A percentile compares a stretch with the other conserved stretches of the same genome.
These are phyloP conservation scores for Pharus latifolius DNA, from an alignment of 176 grass and related monocot species.

Conservation along the genomic window DNA sequence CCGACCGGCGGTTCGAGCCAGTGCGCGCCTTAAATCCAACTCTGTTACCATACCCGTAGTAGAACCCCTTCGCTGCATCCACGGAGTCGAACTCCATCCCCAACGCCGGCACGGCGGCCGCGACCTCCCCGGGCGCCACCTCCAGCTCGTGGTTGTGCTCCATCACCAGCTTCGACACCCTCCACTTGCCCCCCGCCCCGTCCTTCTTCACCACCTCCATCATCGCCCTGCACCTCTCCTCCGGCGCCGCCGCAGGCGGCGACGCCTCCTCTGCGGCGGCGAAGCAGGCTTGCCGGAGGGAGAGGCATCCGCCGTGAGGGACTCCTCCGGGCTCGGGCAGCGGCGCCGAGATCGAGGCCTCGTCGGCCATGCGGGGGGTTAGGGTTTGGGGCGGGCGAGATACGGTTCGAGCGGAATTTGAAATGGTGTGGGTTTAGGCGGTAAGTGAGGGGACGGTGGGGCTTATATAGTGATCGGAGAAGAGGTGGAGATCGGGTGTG, in stretches of 20 bases:
- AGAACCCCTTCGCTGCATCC: conserved; percentile 64
- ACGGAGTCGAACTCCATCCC: conserved; percentile 82
- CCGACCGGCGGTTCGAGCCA: conserved; percentile 49
- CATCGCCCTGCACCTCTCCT: conserved; percentile 60
- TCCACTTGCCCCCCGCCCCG: conserved; percentile 47
- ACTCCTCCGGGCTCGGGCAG: background rate
- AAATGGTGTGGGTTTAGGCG: conserved; percentile 31
- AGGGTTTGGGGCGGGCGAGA: background rate
- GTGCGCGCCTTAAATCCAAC: conserved; percentile 56
- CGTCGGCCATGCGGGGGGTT: conserved; percentile 1
- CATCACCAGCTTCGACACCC: conserved; percentile 48
- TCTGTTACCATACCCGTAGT: conserved; percentile 44
- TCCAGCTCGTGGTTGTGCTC: conserved; percentile 64
- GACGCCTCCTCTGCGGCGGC: background rate
- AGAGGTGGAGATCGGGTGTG: conserved; percentile 41
- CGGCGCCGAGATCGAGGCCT: background rate
- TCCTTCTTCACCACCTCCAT: conserved; percentile 86
- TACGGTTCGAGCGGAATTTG: conserved; percentile 25
- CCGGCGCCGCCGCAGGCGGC: background rate
- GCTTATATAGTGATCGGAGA: conserved; percentile 25
- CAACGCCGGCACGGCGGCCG: conserved; percentile 12
- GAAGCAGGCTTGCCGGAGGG: background rate
- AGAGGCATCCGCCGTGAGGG: conserved; percentile 25
- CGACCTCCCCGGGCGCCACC: background rate
- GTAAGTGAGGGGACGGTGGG: background rate